Conservation (phyloP, 805 yeast genomes). For the Candida patagonica region DNA sequence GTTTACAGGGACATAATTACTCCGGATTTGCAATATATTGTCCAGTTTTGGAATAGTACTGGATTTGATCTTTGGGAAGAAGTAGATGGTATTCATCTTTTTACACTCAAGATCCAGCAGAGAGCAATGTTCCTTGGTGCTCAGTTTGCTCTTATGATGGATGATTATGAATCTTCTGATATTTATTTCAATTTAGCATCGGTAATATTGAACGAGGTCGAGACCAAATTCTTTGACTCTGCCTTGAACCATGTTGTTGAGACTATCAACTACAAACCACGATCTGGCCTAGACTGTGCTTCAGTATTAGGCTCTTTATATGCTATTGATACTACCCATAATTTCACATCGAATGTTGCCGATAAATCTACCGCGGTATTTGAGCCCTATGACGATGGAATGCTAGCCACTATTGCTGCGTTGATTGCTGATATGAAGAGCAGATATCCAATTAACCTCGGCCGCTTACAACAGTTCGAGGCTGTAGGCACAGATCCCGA, state of each 20-base stretch:
- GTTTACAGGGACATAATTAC: conserved; percentile 47
- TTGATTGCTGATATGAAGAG: conserved; percentile 60
- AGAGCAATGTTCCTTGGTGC: conserved; percentile 57
- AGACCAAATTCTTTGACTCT: conserved; percentile 14
- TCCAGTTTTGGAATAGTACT: conserved; percentile 47
- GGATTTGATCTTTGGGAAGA: conserved; percentile 97
- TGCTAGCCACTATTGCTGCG: conserved; percentile 39
- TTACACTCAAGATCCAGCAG: conserved; percentile 67
- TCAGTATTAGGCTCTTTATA: conserved; percentile 42
- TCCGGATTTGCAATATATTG: conserved; percentile 61
- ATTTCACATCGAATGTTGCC: conserved; percentile 5
- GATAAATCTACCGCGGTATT: conserved; percentile 14
- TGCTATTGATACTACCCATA: conserved; percentile 20
- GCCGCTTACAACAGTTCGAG: conserved; percentile 13
- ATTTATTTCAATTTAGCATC: conserved; percentile 4
- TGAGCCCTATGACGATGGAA: conserved; percentile 23
- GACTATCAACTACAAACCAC: conserved; percentile 44
- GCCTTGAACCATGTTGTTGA: conserved; percentile 53
- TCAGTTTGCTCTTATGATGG: conserved; percentile 23
- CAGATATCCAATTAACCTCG: conserved; percentile 64
- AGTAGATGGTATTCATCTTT: conserved; percentile 62
- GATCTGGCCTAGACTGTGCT: conserved; percentile 78
- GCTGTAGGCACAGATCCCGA: conserved; percentile 7
- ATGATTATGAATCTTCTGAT: conserved; percentile 13
- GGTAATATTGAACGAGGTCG: conserved; percentile 2